Base-by-base conservation (phyloP, 2,329 filamentous ascomycete genomes). In the Aspergillus quadrilineatus region DNA sequence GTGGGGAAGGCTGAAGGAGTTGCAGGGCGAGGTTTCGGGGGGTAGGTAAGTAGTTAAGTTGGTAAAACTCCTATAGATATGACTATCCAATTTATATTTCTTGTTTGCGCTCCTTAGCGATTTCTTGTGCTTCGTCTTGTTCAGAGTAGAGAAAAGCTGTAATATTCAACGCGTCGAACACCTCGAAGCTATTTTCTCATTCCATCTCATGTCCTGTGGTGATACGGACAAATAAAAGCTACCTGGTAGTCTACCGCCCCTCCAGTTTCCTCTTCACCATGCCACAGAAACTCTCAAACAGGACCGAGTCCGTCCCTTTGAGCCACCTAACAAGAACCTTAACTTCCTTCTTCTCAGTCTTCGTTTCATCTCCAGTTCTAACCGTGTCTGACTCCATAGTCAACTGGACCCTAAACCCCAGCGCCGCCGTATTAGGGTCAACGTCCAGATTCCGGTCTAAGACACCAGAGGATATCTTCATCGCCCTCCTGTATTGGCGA, bases 211-310 rank as follows among this genome's bases (percentile, higher is more conserved):
- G 17, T 36, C 29, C 30, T n/a, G 29, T 52, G 37, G n/a, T 2
- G 9, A 6, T 39, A 17, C 6, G 15, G 6, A 32, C 34, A 34
- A 9, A 37, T 49, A 28, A 5, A 39, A 8, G 32, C 17, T n/a
- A 39, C 10, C 14, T 17, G 14, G 6, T 17, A 43, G 26, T 6
- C 30, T 48, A 54, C 43, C 64, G 64, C 39, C 61, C 62, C 46
- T 71, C 69, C 36, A 77, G 26, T 55, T 80, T 82, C 36, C 82
- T 78, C 71, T 86, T 89, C 44, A 95, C 61, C 77, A 92, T 91
- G 0, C 90, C 92, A 58, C 86, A 88, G 60, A 99, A 91, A 69
- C 92, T 97, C 74, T 95, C 89, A 72, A 93, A 96, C 0, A 94
- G 68, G 0, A 86, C 80, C 15, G 82, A 78, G 62, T 96, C 89